Base-by-base conservation (phyloP, 2,329 filamentous ascomycete genomes). In the Harringtonia lauricola region DNA sequence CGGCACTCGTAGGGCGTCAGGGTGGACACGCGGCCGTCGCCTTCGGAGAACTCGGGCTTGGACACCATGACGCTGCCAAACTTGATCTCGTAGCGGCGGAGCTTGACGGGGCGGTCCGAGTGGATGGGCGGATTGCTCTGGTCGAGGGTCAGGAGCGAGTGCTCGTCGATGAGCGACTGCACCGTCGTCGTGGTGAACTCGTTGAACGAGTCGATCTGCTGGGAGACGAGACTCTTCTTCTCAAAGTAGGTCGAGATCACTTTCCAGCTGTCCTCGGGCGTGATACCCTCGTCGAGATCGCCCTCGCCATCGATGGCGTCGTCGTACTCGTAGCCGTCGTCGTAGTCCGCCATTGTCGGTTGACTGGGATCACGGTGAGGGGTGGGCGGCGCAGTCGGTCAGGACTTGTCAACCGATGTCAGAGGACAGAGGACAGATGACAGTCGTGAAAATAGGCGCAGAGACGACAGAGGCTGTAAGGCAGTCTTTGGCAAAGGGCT, bases 201-300 rank as follows among this genome's bases (percentile, higher is more conserved):
- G 65, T 98, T 88, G 66, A 95, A 98, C 0, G 94, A 98, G 62
- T 96, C 90, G 50, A 96, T 81, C 69, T 98, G 92, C 65, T 98
- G 90, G 15, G 92, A 95, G 19, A 95, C 92, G 28, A 98, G 75
- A 57, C 92, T 90, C 66, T 96, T 98, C 50, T 81, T 77, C 55
- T 95, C 87, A 67, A 98, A 98, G 71, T 95, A 96, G 10, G 92
- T 85, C 45, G 86, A 88, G 61, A 98, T 96, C 58, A 96, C 90
- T 52, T 84, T 85, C 92, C 94, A 98, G 71, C 88, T 95, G 66
- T 98, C 94, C 69, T 96, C 92, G 48, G 89, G 86, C 22, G 89
- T 95, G 67, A 96, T 95, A 54, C 71, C 67, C 49, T 81, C 76
- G 49, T 83, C 79, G 47, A 74, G 78, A 55, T 83, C 83, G 48